Evolutionary conservation across 1,139 yeast genomes (phyloP).

Genomic region (Sugiyamaella castrensis): DNA sequence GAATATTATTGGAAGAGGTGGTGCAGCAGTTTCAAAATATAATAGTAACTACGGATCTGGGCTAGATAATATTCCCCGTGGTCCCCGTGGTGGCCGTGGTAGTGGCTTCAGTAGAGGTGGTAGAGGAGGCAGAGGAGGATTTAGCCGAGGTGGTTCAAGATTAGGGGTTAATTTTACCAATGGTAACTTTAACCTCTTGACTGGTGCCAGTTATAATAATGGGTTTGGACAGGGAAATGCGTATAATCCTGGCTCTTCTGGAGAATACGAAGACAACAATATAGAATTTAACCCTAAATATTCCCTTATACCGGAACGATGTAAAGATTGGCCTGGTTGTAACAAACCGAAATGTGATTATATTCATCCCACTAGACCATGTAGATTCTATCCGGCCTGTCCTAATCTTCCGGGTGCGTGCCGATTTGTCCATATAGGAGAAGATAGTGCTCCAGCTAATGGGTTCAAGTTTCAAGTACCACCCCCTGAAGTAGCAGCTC

Average conservation of each 20-base stretch:
- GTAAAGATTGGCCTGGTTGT: conserved; percentile 78
- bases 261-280: background rate
- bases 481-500: conserved; percentile 4
- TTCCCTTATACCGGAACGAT: conserved; percentile 53
- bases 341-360: conserved; percentile 59
- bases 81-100: background rate
- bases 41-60: no score
- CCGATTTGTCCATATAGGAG: conserved; percentile 76
- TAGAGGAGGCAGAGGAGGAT: background rate
- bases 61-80: no score
- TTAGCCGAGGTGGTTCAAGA: background rate
- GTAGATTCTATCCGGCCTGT: conserved; percentile 78
- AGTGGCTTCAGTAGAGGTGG: background rate
- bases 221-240: no score
- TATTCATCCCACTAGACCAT: conserved; percentile 75
- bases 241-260: no score
- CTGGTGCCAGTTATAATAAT: no score
- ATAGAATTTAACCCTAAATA: background rate
- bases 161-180: no score
- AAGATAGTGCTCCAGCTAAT: conserved; percentile 53
- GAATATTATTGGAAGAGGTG: no score
- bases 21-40: no score
- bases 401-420: conserved; percentile 80
- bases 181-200: background rate
- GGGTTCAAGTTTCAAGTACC: conserved; percentile 11